A percentile compares a stretch with the other conserved stretches of the same genome.
These are phyloP conservation scores for Aspergillus amoenus DNA, from an alignment of 2,329 filamentous ascomycete species.

Conservation along the genomic window DNA sequence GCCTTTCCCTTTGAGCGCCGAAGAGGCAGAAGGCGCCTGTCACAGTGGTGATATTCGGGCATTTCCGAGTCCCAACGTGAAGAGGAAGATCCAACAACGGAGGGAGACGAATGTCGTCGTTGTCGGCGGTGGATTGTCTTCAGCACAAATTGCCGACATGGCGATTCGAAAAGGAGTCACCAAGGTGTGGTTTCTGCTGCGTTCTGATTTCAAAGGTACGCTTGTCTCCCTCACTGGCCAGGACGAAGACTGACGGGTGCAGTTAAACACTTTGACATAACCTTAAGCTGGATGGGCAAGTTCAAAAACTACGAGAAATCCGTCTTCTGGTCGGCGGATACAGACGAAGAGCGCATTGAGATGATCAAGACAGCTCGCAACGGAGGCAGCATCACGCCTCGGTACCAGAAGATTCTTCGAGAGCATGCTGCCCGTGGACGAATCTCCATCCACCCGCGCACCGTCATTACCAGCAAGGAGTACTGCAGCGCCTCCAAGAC, in stretches of 20 bases:
- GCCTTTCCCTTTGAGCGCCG: conserved; percentile 39
- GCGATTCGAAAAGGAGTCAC: conserved; percentile 63
- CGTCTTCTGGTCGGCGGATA: conserved; percentile 73
- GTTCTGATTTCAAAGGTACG: conserved; percentile 51
- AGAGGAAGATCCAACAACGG: conserved; percentile 52
- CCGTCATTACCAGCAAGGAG: conserved; percentile 52
- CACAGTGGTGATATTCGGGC: conserved; percentile 65
- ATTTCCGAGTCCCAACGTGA: conserved; percentile 57
- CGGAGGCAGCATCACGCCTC: conserved; percentile 74
- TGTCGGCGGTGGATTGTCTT: conserved; percentile 73
- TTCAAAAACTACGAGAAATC: conserved; percentile 77
- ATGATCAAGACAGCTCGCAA: conserved; percentile 67
- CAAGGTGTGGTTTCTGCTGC: conserved; percentile 70
- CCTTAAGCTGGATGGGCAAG: conserved; percentile 77
- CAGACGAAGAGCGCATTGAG: conserved; percentile 65
- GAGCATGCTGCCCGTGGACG: conserved; percentile 54
- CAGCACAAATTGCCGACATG: conserved; percentile 70
- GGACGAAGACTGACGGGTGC: neutral
- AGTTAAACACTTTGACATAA: conserved; percentile 76
- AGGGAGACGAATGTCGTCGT: conserved; percentile 65
- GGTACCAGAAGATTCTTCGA: conserved; percentile 66
- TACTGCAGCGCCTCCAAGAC: conserved; percentile 51
- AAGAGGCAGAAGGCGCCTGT: conserved; percentile 52
- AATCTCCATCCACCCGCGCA: conserved; percentile 59
- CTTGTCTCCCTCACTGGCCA: neutral